These are phyloP conservation scores for Penicillium glabrum DNA, from an alignment of 2,329 filamentous ascomycete genomes.

Conservation along the genomic window DNA sequence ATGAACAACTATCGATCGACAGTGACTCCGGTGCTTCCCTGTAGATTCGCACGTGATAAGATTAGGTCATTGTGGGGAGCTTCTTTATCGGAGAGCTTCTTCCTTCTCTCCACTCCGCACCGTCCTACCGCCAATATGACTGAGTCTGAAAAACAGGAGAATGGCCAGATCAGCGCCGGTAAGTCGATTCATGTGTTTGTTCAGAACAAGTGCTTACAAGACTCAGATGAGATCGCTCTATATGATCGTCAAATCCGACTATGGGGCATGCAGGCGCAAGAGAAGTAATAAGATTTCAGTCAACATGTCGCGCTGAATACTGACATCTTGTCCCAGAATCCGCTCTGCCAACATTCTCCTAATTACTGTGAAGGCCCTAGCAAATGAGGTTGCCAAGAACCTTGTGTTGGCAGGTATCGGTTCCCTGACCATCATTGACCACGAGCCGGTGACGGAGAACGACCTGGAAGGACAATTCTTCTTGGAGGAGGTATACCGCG, in stretches of 20 bases:
- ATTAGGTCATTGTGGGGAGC: slow-evolving; percentile 27
- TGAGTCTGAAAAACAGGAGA: slow-evolving; percentile 14
- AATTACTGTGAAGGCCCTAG: slow-evolving; percentile 81
- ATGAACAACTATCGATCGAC: neutral
- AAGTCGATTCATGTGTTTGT: neutral
- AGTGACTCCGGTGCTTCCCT: neutral
- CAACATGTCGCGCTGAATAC: neutral
- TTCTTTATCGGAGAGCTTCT: slow-evolving; percentile 6
- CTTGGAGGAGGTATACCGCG: slow-evolving; percentile 62
- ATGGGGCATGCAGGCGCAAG: slow-evolving; percentile 94
- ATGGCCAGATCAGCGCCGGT: slow-evolving; percentile 37
- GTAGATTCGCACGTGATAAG: slow-evolving; percentile 20
- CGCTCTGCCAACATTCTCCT: slow-evolving; percentile 87
- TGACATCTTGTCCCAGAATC: slow-evolving; percentile 57
- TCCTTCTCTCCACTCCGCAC: neutral
- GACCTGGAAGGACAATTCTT: slow-evolving; percentile 86
- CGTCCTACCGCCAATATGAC: slow-evolving; percentile 19
- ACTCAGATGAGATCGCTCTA: slow-evolving; percentile 84
- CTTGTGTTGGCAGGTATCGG: slow-evolving; percentile 90
- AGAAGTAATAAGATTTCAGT: slow-evolving; percentile 53
- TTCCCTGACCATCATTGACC: slow-evolving; percentile 84
- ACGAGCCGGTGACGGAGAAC: slow-evolving; percentile 69
- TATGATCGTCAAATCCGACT: slow-evolving; percentile 97
- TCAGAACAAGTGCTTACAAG: neutral
- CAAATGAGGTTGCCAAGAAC: slow-evolving; percentile 96